Evolutionary conservation across 768 basidiomycete genomes (phyloP).

Genomic region (Tylopilus plumbeoviolaceoides): DNA sequence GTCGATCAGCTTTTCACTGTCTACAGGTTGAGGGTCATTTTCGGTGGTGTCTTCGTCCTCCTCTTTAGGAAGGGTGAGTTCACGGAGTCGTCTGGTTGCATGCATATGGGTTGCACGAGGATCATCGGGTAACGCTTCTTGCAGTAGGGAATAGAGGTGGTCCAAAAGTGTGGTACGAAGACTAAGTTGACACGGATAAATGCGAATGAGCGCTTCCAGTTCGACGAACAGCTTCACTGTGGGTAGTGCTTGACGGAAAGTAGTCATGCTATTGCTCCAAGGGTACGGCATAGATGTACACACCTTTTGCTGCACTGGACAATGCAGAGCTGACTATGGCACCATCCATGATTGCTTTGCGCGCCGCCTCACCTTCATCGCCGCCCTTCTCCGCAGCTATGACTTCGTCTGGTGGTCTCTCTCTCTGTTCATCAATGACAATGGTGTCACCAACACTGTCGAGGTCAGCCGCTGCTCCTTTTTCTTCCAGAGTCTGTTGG

Average conservation of each 20-base stretch:
- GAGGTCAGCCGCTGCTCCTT: constrained; percentile 25
- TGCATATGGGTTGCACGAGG: constrained; percentile 37
- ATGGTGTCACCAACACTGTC: constrained; percentile 9
- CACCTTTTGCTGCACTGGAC: constrained; percentile 69
- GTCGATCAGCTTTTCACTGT: constrained; percentile 25
- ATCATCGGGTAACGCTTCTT: constrained; percentile 33
- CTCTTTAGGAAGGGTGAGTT: constrained; percentile 26
- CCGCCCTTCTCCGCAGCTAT: constrained; percentile 36
- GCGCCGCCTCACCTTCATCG: constrained; percentile 50
- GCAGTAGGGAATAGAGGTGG: constrained; percentile 42
- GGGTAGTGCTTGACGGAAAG: constrained; percentile 35
- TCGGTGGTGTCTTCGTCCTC: constrained; percentile 1
- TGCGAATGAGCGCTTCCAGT: constrained; percentile 39
- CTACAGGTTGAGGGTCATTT: constrained; percentile 5
- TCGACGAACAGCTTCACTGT: constrained; percentile 39
- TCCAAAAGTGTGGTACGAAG: constrained; percentile 40
- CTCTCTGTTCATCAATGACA: constrained; percentile 21
- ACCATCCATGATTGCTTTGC: constrained; percentile 68
- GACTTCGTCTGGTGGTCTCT: constrained; percentile 24
- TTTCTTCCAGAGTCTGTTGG: constrained; percentile 10
- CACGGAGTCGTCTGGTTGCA: constrained; percentile 36
- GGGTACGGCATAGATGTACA: constrained; percentile 17
- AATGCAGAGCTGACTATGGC: constrained; percentile 80
- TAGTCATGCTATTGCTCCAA: constrained; percentile 1
- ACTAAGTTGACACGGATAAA: constrained; percentile 38